Conservation (phyloP, 768 basidiomycete genomes). For the Lyophyllum semitale region DNA sequence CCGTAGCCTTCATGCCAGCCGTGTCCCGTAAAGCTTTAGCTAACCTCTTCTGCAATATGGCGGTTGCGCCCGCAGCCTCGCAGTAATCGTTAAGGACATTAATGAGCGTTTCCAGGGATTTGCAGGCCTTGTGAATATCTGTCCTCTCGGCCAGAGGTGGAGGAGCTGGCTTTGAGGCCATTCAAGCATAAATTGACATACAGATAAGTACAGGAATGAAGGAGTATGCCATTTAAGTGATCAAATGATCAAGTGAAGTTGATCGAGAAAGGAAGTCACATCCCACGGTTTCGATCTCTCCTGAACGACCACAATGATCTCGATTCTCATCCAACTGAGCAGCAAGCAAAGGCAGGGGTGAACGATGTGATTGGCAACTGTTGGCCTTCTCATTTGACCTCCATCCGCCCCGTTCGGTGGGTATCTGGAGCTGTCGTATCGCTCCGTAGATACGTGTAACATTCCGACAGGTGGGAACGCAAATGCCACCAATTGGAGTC, state of each 20-base stretch:
- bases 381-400: too few species aligned
- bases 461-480: too few species aligned
- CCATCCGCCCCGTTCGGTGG: too few species aligned
- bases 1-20: conserved; percentile 58
- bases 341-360: neutral
- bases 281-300: neutral
- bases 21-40: conserved; percentile 70
- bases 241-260: neutral
- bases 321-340: neutral
- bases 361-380: too few species aligned
- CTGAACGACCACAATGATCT: neutral
- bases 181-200: conserved; percentile 7
- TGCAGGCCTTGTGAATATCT: conserved; percentile 83
- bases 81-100: conserved; percentile 73
- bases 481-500: too few species aligned
- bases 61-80: conserved; percentile 65
- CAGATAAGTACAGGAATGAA: neutral
- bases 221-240: neutral
- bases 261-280: neutral
- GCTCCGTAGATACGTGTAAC: too few species aligned
- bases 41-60: conserved; percentile 72
- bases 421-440: too few species aligned
- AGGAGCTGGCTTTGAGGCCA: conserved; percentile 13
- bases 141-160: conserved; percentile 54
- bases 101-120: conserved; percentile 69